A percentile compares a stretch with the other conserved stretches of the same genome.
Evolutionary conservation across 177 flowering plant genomes (phyloP).

Genomic region (Vitis hybrid): DNA sequence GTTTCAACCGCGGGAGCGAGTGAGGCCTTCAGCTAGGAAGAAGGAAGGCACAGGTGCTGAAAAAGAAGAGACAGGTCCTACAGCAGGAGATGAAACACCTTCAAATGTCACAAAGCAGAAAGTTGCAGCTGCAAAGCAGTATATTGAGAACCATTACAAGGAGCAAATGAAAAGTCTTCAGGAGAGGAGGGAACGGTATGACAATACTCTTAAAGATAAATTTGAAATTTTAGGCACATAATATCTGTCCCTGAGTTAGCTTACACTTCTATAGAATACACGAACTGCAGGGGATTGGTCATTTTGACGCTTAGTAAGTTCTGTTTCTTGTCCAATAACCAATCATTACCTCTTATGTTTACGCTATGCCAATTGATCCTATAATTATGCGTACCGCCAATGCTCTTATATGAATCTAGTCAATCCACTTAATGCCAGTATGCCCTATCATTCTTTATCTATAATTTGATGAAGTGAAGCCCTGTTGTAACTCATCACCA

Average conservation of each 20-base stretch:
- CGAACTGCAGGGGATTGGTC: no score
- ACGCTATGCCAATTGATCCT: no score
- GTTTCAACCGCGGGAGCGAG: constrained; percentile 65
- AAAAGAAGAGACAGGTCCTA: constrained; percentile 21
- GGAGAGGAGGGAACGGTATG: constrained; percentile 70
- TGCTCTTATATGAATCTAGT: no score
- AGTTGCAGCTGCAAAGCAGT: constrained; percentile 79
- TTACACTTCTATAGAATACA: neutral
- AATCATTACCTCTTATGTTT: neutral
- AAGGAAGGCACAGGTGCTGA: constrained; percentile 40
- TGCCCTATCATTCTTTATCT: no score
- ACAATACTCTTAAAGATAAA: neutral
- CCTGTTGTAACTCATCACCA: no score
- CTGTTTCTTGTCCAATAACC: no score
- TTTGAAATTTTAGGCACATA: neutral
- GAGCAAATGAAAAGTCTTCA: constrained; percentile 76
- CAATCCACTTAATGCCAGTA: no score
- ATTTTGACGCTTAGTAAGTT: no score
- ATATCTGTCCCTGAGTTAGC: neutral
- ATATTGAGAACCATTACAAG: constrained; percentile 82
- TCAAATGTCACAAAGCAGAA: constrained; percentile 68
- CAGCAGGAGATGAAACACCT: constrained; percentile 47
- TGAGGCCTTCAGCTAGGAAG: constrained; percentile 36
- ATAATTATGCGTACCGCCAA: no score
- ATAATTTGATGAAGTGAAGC: no score